Base-by-base conservation (phyloP, 2,329 filamentous ascomycete genomes). In the Colletotrichum caudatum region DNA sequence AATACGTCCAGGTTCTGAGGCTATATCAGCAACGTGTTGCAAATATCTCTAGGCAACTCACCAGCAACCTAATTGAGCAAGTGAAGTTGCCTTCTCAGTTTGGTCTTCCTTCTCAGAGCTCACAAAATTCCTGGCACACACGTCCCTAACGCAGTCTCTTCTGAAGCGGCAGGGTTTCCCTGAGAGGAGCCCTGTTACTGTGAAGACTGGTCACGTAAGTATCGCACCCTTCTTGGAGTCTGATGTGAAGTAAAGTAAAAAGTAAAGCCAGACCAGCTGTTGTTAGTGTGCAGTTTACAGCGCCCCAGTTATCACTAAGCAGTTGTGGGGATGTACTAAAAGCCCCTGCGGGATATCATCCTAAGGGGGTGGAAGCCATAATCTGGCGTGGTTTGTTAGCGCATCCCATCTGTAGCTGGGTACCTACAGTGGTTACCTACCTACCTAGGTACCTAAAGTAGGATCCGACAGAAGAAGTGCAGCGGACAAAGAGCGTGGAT, bases 11-110 rank as follows among this genome's bases (percentile, higher is more conserved):
- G 44, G 12, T 37, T 23, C 18, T 63, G 2, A 12, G 37, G 26
- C 11, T 11, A 7, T 26, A n/a, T 64, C 5, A 64, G 65, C 39
- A 69, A 64, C 48, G 65, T 64, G 65, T 72, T 61, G 39, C 57
- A 20, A 56, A 44, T 8, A 46, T 26, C 9, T 3, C 12, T 5
- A 44, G 7, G 11, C 23, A 35, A 66, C 39, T 33, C 18, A 59
- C 51, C 33, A 26, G 44, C 9, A 39, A 1, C 29, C 29, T 29
- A 4, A 48, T 12, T 1, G 4, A 18, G 23, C 4, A 14, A 11
- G 18, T 18, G n/a, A 18, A 20, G 29, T 29, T 29, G 26, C 6
- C 23, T 20, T 56, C 8, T 46, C n/a, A 8, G 29, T 5, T 20
- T 37, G 23, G 7, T 35, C 39, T 46, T 44, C 18, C 2, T 37